Base-by-base conservation (phyloP, 169 alveolate genomes). In the Cryptosporidium xiaoi region DNA sequence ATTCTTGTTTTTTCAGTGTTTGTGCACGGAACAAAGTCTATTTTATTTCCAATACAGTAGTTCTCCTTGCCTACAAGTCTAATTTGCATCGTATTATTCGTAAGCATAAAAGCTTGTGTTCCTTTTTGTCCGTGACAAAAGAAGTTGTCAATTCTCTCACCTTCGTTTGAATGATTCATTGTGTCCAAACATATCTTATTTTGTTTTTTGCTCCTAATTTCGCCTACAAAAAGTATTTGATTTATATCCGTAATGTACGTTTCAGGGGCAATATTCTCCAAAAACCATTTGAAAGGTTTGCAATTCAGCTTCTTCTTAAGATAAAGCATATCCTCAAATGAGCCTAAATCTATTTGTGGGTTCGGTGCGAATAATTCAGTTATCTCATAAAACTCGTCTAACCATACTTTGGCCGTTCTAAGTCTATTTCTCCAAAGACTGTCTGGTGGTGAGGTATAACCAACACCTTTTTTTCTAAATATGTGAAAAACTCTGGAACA, bases 401-500 rank as follows among this genome's bases (percentile, higher is more conserved):
- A 64, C 93, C 93, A 91, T 1, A 66, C 66, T 51, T 65, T 29
- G 4, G 93, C 93, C 1, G 93, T 85, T 3, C 93, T 90, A 13
- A 85, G 65, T 44, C 93, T 85, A 48, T 91, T 91, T 24, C 53
- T 36, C 93, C 91, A 85, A 24, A 91, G 66, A 40, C 82, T 60
- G 18, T 83, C 66, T 10, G 84, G 84, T 3, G 91, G 93, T 50
- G 89, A 44, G 50, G 29, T 20, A 51, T 90, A 90, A 2, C 93
- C 93, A 18, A 65, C 77, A 6, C 93, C 93, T 51, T 90, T 90
- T 87, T 90, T 62, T 7, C 93, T 34, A 66, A 90, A 90, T 44
- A 90, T 65, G 29, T 90, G 93, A 48, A 67, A 90, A 4, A 90
- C 93, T 65, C 83, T 51, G 66, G 91, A 66, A 82, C 93, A 90